Evolutionary conservation across 352 stramenopile species (phyloP).

Genomic region (Thalassiosira livingstoniorum): DNA sequence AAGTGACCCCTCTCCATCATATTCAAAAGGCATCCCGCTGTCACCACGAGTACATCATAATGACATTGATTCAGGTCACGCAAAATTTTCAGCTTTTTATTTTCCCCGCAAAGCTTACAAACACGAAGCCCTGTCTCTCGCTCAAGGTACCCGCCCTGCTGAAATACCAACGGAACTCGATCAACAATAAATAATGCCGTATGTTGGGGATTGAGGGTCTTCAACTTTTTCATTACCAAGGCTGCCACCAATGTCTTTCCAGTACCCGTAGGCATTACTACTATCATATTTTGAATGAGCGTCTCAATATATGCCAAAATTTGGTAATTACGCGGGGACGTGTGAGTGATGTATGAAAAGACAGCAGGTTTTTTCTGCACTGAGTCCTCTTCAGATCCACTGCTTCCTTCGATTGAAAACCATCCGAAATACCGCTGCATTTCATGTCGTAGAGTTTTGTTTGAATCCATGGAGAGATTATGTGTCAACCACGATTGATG

Average conservation of each 20-base stretch:
- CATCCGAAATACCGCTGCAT: background rate
- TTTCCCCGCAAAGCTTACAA: slow-evolving; percentile 10
- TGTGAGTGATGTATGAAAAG: background rate
- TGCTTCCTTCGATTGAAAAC: background rate
- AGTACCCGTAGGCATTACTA: slow-evolving; percentile 1
- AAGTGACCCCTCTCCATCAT: slow-evolving; percentile 10
- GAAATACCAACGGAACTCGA: slow-evolving; percentile 15
- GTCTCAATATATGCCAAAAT: background rate
- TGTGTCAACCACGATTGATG: background rate
- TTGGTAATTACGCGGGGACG: background rate
- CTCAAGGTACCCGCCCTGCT: slow-evolving; percentile 5
- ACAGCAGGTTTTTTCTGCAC: background rate
- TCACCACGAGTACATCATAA: slow-evolving; percentile 8
- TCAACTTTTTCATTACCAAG: slow-evolving; percentile 10
- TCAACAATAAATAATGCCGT: slow-evolving; percentile 7
- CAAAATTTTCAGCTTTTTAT: slow-evolving; percentile 3
- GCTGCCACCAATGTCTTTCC: slow-evolving; percentile 5
- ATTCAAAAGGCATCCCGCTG: background rate
- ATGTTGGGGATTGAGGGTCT: slow-evolving; percentile 1
- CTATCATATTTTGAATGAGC: slow-evolving; percentile 1
- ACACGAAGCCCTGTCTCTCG: slow-evolving; percentile 10
- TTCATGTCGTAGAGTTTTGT: background rate
- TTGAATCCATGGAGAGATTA: background rate
- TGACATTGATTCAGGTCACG: slow-evolving; percentile 1
- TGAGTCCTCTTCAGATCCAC: background rate